These are phyloP conservation scores for Mycena capillaripes DNA, from an alignment of 768 basidiomycete genomes.

Conservation along the genomic window DNA sequence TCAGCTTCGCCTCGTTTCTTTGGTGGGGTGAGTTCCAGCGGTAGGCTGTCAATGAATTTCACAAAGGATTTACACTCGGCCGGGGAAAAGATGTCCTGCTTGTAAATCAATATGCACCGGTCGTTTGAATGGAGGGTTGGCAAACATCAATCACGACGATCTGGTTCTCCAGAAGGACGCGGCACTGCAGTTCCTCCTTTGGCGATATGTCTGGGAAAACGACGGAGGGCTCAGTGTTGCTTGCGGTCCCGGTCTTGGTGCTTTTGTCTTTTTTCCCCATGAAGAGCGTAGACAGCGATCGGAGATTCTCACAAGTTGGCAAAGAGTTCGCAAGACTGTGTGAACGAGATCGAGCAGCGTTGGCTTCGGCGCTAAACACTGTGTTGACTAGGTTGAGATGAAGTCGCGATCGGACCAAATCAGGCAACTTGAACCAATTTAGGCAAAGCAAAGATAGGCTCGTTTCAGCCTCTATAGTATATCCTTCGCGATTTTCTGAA, in stretches of 20 bases:
- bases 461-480: too few species aligned
- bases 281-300: background rate
- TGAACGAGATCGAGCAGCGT: background rate
- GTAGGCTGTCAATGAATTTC: constrained; percentile 70
- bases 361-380: too few species aligned
- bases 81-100: constrained; percentile 67
- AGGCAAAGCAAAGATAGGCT: too few species aligned
- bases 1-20: constrained; percentile 82
- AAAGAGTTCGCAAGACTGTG: background rate
- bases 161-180: constrained; percentile 71
- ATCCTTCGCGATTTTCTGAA: too few species aligned
- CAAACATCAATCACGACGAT: constrained; percentile 73
- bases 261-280: constrained; percentile 27
- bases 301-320: too few species aligned
- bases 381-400: background rate
- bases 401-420: background rate
- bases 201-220: constrained; percentile 60
- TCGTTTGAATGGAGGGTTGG: constrained; percentile 3
- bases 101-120: background rate
- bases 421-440: too few species aligned
- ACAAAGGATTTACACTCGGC: constrained; percentile 74
- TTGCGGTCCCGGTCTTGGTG: background rate
- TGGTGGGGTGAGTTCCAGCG: constrained; percentile 76
- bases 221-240: background rate
- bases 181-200: constrained; percentile 63